phyloP scores from a whole-genome alignment of 805 yeast species.

The Cyberlindnera maritima region DNA sequence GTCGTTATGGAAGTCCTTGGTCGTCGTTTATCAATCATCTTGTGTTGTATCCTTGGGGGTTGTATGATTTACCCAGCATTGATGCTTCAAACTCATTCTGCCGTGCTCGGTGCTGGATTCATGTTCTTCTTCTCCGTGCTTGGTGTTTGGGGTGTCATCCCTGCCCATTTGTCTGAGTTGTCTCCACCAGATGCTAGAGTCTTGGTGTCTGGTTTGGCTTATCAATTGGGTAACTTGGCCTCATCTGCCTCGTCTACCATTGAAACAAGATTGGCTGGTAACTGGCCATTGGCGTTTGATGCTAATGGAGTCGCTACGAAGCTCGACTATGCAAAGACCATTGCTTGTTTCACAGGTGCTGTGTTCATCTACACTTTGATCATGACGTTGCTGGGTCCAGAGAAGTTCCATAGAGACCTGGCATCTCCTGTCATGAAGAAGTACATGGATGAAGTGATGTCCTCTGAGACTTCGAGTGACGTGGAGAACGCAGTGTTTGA shows the following conservation, averaged over 20 bases:
- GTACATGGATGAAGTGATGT: slow-evolving; percentile 27
- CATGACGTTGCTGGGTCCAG: slow-evolving; percentile 56
- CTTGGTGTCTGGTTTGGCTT: slow-evolving; percentile 57
- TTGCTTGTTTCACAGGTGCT: slow-evolving; percentile 68
- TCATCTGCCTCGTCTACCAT: slow-evolving; percentile 72
- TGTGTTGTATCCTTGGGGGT: slow-evolving; percentile 55
- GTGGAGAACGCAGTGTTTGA: background rate
- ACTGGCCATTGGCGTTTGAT: slow-evolving; percentile 48
- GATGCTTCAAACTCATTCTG: slow-evolving; percentile 33
- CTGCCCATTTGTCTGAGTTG: slow-evolving; percentile 62
- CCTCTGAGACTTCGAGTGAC: slow-evolving; percentile 9
- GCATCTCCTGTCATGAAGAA: slow-evolving; percentile 31
- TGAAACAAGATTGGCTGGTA: slow-evolving; percentile 57
- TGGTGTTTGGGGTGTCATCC: slow-evolving; percentile 75
- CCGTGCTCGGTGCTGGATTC: slow-evolving; percentile 58
- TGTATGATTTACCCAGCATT: slow-evolving; percentile 63
- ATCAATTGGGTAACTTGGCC: slow-evolving; percentile 72
- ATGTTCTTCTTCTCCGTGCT: slow-evolving; percentile 63
- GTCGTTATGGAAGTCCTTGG: slow-evolving; percentile 60
- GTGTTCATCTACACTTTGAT: slow-evolving; percentile 54
- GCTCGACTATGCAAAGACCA: slow-evolving; percentile 61
- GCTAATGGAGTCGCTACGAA: slow-evolving; percentile 30
- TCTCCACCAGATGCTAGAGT: slow-evolving; percentile 66
- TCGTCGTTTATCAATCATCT: slow-evolving; percentile 55
- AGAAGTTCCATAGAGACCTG: slow-evolving; percentile 40